These are phyloP conservation scores for Sungouiella thailandica DNA, from an alignment of 805 yeast species.

Conservation along the genomic window DNA sequence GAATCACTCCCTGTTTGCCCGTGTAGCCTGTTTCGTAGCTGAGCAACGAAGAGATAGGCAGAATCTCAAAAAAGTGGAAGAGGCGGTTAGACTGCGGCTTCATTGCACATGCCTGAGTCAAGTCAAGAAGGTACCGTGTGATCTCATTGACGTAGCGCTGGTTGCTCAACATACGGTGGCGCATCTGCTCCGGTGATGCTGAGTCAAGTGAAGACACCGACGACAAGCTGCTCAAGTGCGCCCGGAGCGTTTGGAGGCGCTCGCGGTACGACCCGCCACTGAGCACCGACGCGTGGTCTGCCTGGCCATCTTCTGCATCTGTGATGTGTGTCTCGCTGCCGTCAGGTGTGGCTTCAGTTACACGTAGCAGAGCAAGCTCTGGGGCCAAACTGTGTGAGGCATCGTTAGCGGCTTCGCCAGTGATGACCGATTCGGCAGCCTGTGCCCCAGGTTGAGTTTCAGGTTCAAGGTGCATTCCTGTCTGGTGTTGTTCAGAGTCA, in stretches of 20 bases:
- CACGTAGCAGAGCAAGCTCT: no score
- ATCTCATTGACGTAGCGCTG: slow-evolving; percentile 43
- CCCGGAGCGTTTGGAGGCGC: slow-evolving; percentile 25
- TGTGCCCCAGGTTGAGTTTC: no score
- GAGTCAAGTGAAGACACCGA: slow-evolving; percentile 16
- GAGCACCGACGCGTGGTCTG: slow-evolving; percentile 18
- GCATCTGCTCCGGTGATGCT: slow-evolving; percentile 29
- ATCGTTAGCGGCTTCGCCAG: no score
- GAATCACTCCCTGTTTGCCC: slow-evolving; percentile 86
- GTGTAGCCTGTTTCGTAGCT: slow-evolving; percentile 76
- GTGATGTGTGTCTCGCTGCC: background rate
- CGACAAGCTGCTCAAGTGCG: slow-evolving; percentile 24
- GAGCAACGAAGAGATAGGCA: slow-evolving; percentile 79
- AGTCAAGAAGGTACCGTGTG: slow-evolving; percentile 61
- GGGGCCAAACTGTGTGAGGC: no score
- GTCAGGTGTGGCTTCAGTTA: background rate
- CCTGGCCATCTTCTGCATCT: slow-evolving; percentile 2
- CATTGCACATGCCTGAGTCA: slow-evolving; percentile 56
- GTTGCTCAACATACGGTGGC: slow-evolving; percentile 22
- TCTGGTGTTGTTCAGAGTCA: background rate
- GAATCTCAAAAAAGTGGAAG: slow-evolving; percentile 83
- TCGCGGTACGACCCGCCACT: slow-evolving; percentile 20
- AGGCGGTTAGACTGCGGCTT: slow-evolving; percentile 78
- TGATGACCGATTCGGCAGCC: no score
- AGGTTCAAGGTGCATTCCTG: no score